Conservation (phyloP, 73 alveolate genomes). For the Uronychia binucleata region DNA sequence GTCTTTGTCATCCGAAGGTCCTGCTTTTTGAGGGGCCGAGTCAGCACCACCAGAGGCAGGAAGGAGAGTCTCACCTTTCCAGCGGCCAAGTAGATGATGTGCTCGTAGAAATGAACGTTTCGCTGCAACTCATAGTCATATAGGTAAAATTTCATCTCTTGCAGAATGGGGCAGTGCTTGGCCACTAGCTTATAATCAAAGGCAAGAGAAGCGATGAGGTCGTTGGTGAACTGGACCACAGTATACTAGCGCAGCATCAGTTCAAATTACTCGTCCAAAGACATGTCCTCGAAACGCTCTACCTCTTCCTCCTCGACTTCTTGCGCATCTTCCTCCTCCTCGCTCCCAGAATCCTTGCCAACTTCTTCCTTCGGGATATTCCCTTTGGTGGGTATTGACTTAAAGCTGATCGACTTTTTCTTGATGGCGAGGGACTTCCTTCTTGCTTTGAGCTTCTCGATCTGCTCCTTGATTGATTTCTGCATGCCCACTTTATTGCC, state of each 20-base stretch:
- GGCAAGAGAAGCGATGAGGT: background rate
- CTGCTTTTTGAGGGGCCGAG: background rate
- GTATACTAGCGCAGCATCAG: background rate
- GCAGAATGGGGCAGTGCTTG: background rate
- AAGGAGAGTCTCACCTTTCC: background rate
- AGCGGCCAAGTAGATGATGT: conserved; percentile 10
- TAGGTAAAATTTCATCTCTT: background rate
- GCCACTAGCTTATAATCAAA: background rate
- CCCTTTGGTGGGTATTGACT: background rate
- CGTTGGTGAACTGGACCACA: background rate
- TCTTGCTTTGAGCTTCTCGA: background rate
- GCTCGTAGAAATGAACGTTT: background rate
- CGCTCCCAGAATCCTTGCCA: too few species aligned
- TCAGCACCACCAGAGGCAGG: background rate
- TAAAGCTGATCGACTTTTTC: background rate
- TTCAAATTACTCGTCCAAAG: background rate
- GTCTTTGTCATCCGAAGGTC: background rate
- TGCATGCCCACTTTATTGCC: background rate
- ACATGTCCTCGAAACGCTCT: background rate
- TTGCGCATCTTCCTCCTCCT: background rate
- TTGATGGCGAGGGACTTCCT: background rate
- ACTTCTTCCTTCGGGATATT: background rate
- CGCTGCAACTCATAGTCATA: background rate
- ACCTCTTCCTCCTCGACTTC: background rate
- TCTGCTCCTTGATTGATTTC: background rate